These are phyloP conservation scores for Phialemonium atrogriseum DNA, from an alignment of 2,329 filamentous ascomycete species.

Conservation along the genomic window DNA sequence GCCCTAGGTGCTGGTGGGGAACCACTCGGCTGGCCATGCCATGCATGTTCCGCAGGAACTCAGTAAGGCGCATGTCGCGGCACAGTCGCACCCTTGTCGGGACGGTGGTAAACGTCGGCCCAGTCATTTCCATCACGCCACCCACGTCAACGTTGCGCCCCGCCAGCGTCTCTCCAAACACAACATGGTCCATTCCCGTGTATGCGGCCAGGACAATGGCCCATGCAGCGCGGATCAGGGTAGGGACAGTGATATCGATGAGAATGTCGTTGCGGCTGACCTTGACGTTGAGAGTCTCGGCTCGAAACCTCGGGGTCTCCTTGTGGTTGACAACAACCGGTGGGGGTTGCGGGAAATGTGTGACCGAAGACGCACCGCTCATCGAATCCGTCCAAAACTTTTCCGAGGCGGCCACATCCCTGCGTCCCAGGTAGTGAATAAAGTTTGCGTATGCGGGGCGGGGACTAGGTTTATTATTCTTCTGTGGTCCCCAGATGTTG, in stretches of 20 bases:
- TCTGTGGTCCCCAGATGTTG: not conserved
- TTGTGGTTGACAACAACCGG: not conserved
- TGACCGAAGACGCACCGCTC: conserved; percentile 7
- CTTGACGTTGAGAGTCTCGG: conserved; percentile 7
- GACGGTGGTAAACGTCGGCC: conserved; percentile 15
- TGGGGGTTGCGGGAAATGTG: conserved; percentile 3
- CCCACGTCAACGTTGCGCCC: conserved; percentile 16
- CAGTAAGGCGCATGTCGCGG: conserved; percentile 3
- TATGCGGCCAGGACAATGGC: conserved; percentile 7
- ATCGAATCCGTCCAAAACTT: conserved; percentile 5
- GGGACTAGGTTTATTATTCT: conserved; percentile 3
- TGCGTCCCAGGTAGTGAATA: conserved; percentile 10
- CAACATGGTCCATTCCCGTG: conserved; percentile 5
- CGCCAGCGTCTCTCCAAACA: conserved; percentile 13
- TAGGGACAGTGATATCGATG: conserved; percentile 12
- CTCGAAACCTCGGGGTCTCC: conserved; percentile 5
- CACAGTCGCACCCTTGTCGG: conserved; percentile 9
- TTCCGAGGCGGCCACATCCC: conserved; percentile 3
- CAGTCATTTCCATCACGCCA: conserved; percentile 14
- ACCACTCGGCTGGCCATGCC: conserved; percentile 7
- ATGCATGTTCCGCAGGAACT: conserved; percentile 11
- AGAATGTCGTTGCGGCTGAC: conserved; percentile 7
- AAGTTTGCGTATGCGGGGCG: conserved; percentile 12
- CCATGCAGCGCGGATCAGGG: conserved; percentile 10
- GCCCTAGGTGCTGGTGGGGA: conserved; percentile 13